A percentile compares a stretch with the other conserved stretches of the same genome.
Evolutionary conservation across 108 stramenopile genomes (phyloP).

Genomic region (Cyclotella baltica): DNA sequence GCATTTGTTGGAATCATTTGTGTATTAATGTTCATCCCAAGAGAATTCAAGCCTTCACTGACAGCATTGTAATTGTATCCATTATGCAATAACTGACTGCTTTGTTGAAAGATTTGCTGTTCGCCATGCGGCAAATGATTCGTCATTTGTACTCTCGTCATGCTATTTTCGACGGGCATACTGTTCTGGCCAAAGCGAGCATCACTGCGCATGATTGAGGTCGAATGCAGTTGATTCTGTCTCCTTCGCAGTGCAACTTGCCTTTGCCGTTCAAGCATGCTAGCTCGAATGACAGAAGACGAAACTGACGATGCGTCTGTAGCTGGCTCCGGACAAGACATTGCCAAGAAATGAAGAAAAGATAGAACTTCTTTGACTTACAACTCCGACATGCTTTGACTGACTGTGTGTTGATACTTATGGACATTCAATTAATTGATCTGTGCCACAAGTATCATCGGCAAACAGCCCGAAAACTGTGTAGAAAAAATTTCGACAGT

Average conservation of each 20-base stretch:
- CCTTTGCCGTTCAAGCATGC: slow-evolving; percentile 29
- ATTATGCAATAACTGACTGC: background rate
- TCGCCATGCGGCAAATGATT: background rate
- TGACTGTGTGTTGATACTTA: too few species aligned
- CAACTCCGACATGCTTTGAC: too few species aligned
- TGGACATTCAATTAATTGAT: too few species aligned
- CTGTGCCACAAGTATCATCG: too few species aligned
- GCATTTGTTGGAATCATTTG: slow-evolving; percentile 4
- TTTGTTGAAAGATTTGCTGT: background rate
- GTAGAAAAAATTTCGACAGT: too few species aligned
- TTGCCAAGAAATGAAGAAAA: background rate
- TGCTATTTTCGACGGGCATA: background rate
- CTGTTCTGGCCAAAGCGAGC: background rate
- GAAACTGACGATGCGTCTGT: slow-evolving; percentile 1
- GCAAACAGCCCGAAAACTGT: too few species aligned
- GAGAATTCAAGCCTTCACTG: background rate
- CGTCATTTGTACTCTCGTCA: slow-evolving; percentile 13
- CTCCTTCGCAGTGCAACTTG: slow-evolving; percentile 23
- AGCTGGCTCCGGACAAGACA: background rate
- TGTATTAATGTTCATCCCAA: background rate
- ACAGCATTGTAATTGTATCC: background rate
- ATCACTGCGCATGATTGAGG: background rate
- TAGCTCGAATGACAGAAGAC: slow-evolving; percentile 1
- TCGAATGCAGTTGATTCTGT: slow-evolving; percentile 21
- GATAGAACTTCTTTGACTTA: background rate